Conservation (phyloP, 176 grass and related monocot species). For the Neostapfia colusana region DNA sequence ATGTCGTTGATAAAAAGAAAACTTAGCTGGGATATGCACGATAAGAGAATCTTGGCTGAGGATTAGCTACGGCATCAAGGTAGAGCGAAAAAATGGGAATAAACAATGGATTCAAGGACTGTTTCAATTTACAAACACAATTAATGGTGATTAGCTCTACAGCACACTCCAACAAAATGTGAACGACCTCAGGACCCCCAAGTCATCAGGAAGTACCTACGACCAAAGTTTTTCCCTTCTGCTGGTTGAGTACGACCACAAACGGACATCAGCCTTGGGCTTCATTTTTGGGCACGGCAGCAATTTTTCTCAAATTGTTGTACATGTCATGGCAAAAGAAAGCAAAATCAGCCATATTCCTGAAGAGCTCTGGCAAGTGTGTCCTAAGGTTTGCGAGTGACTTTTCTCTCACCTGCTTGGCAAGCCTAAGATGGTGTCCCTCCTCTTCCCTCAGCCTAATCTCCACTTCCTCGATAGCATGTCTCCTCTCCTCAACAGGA, state of each 20-base stretch:
- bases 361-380: slow-evolving; percentile 86
- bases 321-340: slow-evolving; percentile 65
- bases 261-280: slow-evolving; percentile 33
- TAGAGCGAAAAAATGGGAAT: neutral
- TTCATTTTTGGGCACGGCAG: slow-evolving; percentile 22
- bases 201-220: neutral
- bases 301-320: slow-evolving; percentile 43
- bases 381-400: slow-evolving; percentile 73
- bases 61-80: neutral
- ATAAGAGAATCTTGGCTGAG: neutral
- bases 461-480: slow-evolving; percentile 54
- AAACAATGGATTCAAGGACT: neutral
- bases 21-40: neutral
- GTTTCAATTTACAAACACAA: slow-evolving; percentile 32
- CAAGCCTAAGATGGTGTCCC: slow-evolving; percentile 48
- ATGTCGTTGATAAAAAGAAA: no score
- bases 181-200: neutral
- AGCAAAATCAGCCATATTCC: slow-evolving; percentile 57
- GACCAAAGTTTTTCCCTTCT: slow-evolving; percentile 20
- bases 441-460: slow-evolving; percentile 61
- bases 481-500: slow-evolving; percentile 54
- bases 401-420: slow-evolving; percentile 86
- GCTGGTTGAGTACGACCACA: slow-evolving; percentile 7
- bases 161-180: neutral
- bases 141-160: slow-evolving; percentile 6